Base-by-base conservation (phyloP, 2,329 filamentous ascomycete species). In the Ilyonectria robusta region DNA sequence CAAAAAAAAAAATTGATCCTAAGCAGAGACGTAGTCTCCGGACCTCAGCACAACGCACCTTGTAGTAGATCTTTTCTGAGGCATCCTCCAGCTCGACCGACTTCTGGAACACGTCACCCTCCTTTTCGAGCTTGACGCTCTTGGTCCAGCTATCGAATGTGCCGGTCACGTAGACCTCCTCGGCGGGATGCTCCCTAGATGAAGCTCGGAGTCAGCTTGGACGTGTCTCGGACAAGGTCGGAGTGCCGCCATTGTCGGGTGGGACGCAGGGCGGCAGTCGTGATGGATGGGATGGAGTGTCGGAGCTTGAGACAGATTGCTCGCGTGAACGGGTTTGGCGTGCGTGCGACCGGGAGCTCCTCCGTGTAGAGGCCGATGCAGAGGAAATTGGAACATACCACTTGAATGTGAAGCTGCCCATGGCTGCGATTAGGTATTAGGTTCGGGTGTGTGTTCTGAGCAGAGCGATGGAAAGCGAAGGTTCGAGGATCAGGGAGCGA, bases 91-190 rank as follows among this genome's bases (percentile, higher is more conserved):
- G 86, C 59, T 89, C 84, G 67, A 99, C 94, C 37, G 89, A 89
- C 86, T 97, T 97, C 82, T 92, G 87, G 81, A 97, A 97, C 75
- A 87, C 76, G 70, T 90, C 85, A 78, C 88, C 92, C 46, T 90
- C 87, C 84, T 94, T 94, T 54, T 94, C 91, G 65, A 99, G 88
- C 84, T 93, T 89, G 80, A 95, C 89, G 63, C 90, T 94, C 86
- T 96, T 95, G 73, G 88, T 88, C 96, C 96, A 99, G 84, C 94
- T 88, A 83, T 98, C 95, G 80, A 98, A 98, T 70, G 93, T 95
- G 79, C 96, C 96, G 46, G 95, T 98, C 75, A 98, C 96, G 82
- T 92, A 95, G 81, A 98, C 95, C 79, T 97, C 93, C 74, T 91
- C 88, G 79, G 93, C 95, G 75, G 90, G 86, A 81, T 96, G 91